Conservation (phyloP, 129 eudicot genomes). For the Helichrysum umbraculigerum region DNA sequence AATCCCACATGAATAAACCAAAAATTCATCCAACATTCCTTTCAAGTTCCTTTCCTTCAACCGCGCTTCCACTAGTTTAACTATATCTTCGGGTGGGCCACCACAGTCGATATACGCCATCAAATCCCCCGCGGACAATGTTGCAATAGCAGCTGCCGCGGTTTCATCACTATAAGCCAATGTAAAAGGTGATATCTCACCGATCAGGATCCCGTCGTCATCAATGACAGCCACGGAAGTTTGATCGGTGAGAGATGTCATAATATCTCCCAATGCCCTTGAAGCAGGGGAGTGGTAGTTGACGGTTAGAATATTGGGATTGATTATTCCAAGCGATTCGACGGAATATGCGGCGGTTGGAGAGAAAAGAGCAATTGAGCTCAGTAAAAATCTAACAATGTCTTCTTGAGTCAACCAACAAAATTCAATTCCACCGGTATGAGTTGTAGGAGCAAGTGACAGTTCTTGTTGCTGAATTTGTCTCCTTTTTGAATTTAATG, state of each 20-base stretch:
- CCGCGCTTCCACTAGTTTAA: constrained; percentile 50
- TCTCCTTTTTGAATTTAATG: constrained; percentile 37
- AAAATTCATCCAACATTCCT: constrained; percentile 62
- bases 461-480: constrained; percentile 22
- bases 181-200: constrained; percentile 79
- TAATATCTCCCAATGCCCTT: constrained; percentile 42
- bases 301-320: constrained; percentile 42
- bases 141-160: constrained; percentile 61
- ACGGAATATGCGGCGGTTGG: constrained; percentile 54
- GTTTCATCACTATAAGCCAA: constrained; percentile 67
- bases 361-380: constrained; percentile 70
- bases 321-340: constrained; percentile 56
- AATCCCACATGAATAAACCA: constrained; percentile 23
- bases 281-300: constrained; percentile 59
- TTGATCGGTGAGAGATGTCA: constrained; percentile 41
- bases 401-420: constrained; percentile 93
- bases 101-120: constrained; percentile 84
- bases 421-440: constrained; percentile 53
- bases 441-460: constrained; percentile 39
- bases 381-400: constrained; percentile 62
- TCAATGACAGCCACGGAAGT: constrained; percentile 80
- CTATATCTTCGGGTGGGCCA: constrained; percentile 73
- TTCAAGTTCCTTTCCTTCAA: constrained; percentile 54
- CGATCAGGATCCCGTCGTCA: constrained; percentile 51
- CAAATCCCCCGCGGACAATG: constrained; percentile 76